phyloP scores from a whole-genome alignment of 1,284 basidiomycete genomes.

The Polyporus tsugae region DNA sequence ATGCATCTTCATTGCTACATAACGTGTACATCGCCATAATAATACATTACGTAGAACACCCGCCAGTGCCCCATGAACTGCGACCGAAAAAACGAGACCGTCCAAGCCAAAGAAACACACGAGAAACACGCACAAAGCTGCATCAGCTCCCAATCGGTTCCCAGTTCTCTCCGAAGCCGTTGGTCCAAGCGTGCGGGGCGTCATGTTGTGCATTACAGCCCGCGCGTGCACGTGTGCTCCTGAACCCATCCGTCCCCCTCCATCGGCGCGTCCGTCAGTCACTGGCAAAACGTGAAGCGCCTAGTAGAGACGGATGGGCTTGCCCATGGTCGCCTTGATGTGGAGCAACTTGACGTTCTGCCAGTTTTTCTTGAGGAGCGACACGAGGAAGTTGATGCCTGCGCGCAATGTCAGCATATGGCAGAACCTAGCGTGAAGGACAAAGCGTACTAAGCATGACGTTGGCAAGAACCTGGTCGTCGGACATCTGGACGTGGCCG shows the following conservation, averaged over 20 bases:
- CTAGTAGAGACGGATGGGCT: constrained; percentile 94
- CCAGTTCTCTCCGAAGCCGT: constrained; percentile 71
- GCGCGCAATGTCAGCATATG: constrained; percentile 1
- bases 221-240: constrained; percentile 21
- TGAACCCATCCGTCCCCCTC: constrained; percentile 11
- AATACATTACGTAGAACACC: constrained; percentile 27
- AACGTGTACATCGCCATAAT: constrained; percentile 24
- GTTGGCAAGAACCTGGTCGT: constrained; percentile 97
- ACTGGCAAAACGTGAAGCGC: constrained; percentile 20
- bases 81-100: constrained; percentile 14
- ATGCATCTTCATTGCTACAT: constrained; percentile 32
- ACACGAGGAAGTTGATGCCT: constrained; percentile 96
- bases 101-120: constrained; percentile 7
- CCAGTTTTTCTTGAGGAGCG: constrained; percentile 99
- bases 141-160: constrained; percentile 90
- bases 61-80: constrained; percentile 3
- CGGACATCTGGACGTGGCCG: constrained; percentile 97
- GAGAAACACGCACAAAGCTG: constrained; percentile 29
- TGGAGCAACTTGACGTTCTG: constrained; percentile 99
- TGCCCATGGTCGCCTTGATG: constrained; percentile 99
- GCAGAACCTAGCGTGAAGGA: neutral
- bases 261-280: neutral
- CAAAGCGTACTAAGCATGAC: constrained; percentile 90
- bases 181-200: constrained; percentile 94
- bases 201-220: constrained; percentile 82